Percentiles rank a stretch among this genome's conserved stretches.
Conservation (phyloP, 2,329 filamentous ascomycete genomes). For the Penicillium sp. region DNA sequence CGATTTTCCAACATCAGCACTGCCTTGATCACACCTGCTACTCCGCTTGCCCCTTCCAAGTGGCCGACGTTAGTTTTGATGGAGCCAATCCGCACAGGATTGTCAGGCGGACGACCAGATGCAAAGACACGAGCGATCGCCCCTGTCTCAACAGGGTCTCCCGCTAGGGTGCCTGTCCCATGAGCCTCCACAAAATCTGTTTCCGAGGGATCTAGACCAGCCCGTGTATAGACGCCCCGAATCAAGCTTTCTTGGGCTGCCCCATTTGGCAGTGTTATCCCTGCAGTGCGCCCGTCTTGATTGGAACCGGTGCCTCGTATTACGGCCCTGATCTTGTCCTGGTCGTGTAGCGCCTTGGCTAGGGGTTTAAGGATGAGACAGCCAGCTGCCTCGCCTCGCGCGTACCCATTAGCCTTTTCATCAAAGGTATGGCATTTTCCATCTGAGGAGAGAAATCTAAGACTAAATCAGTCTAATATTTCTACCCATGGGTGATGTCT, state of each 20-base stretch:
- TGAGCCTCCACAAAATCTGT: conserved; percentile 29
- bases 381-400: conserved; percentile 48
- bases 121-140: conserved; percentile 28
- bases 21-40: conserved; percentile 42
- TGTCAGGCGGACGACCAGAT: conserved; percentile 8
- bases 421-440: conserved; percentile 40
- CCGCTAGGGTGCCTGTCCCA: conserved; percentile 33
- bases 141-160: conserved; percentile 31
- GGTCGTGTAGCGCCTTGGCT: conserved; percentile 42
- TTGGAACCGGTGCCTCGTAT: conserved; percentile 46
- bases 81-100: conserved; percentile 24
- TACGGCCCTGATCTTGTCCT: conserved; percentile 46
- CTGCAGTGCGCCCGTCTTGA: conserved; percentile 48
- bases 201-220: conserved; percentile 23
- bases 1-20: conserved; percentile 47
- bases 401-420: conserved; percentile 47
- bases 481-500: not conserved
- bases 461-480: not conserved
- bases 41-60: conserved; percentile 28
- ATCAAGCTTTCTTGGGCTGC: conserved; percentile 36
- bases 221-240: conserved; percentile 27
- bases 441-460: conserved; percentile 30
- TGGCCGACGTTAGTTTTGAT: conserved; percentile 32
- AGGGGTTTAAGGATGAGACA: conserved; percentile 47
- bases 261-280: conserved; percentile 46